A percentile compares a stretch with the other conserved stretches of the same genome.
These are phyloP conservation scores for Phytophthora pisi DNA, from an alignment of 352 stramenopile genomes.

Conservation along the genomic window DNA sequence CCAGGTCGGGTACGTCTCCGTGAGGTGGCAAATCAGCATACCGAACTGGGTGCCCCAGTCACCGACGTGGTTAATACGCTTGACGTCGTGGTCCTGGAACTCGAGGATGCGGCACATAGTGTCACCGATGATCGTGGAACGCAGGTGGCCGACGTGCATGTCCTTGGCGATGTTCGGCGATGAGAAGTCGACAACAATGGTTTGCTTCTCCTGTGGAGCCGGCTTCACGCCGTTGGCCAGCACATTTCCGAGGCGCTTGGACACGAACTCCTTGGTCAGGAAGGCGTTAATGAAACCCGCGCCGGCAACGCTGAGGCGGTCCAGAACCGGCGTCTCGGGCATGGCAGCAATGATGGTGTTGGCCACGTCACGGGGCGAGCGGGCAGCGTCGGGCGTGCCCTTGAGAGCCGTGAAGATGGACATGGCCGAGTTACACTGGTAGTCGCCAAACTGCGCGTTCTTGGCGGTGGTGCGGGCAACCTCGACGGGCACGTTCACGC, in stretches of 20 bases:
- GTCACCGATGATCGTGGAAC: slow-evolving; percentile 93
- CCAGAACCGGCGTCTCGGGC: slow-evolving; percentile 82
- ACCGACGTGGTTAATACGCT: slow-evolving; percentile 86
- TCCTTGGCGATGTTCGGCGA: slow-evolving; percentile 91
- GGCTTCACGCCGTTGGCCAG: slow-evolving; percentile 76
- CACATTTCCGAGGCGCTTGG: slow-evolving; percentile 69
- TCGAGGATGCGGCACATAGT: slow-evolving; percentile 88
- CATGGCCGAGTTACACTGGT: slow-evolving; percentile 99
- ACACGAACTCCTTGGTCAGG: slow-evolving; percentile 87
- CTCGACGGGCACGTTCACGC: slow-evolving; percentile 58
- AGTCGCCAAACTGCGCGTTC: slow-evolving; percentile 93
- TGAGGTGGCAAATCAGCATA: slow-evolving; percentile 99
- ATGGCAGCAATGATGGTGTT: slow-evolving; percentile 90
- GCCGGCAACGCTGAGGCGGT: slow-evolving; percentile 92
- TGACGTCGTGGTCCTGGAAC: slow-evolving; percentile 85
- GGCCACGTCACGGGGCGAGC: slow-evolving; percentile 89
- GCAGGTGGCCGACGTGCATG: slow-evolving; percentile 90
- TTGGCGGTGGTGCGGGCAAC: slow-evolving; percentile 79
- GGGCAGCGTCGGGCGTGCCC: slow-evolving; percentile 67
- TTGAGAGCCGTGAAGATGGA: slow-evolving; percentile 96
- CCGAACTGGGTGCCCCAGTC: slow-evolving; percentile 97
- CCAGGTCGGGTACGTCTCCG: slow-evolving; percentile 96
- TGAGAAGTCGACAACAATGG: slow-evolving; percentile 84
- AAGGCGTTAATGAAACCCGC: slow-evolving; percentile 98
- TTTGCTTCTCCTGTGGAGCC: slow-evolving; percentile 82